Conservation (phyloP, 2,329 filamentous ascomycete species). For the Dactylellina drechsleri region DNA sequence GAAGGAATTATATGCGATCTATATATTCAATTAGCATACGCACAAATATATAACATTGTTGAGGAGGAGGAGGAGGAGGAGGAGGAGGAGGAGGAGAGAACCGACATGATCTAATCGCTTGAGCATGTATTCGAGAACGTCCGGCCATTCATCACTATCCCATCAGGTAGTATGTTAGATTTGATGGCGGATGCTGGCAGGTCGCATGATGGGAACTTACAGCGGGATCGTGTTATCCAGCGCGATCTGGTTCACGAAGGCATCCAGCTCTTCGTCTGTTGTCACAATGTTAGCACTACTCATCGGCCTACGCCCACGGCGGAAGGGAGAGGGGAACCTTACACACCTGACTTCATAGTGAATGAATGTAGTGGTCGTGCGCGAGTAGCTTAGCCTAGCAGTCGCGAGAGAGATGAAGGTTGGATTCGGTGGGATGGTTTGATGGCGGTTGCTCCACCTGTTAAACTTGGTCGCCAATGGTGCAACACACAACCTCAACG, state of each 20-base stretch:
- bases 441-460: background rate
- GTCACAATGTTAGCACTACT: background rate
- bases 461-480: too few relatives aligned
- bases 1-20: constrained; percentile 54
- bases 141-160: constrained; percentile 43
- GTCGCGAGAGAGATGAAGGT: constrained; percentile 10
- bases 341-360: constrained; percentile 54
- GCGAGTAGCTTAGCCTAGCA: background rate
- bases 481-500: background rate
- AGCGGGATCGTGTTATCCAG: constrained; percentile 33
- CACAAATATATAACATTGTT: background rate
- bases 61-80: too few relatives aligned
- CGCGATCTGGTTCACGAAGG: constrained; percentile 46
- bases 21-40: constrained; percentile 11
- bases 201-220: constrained; percentile 21
- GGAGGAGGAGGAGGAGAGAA: background rate
- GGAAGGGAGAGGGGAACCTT: constrained; percentile 16
- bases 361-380: background rate
- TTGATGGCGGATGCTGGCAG: background rate
- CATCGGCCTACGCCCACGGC: background rate
- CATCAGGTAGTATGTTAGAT: constrained; percentile 21
- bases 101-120: constrained; percentile 47
- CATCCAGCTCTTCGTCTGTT: constrained; percentile 51
- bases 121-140: constrained; percentile 49
- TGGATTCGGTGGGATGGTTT: background rate